Evolutionary conservation across 495 filamentous ascomycete species (phyloP).

Genomic region (Neurospora sp.): DNA sequence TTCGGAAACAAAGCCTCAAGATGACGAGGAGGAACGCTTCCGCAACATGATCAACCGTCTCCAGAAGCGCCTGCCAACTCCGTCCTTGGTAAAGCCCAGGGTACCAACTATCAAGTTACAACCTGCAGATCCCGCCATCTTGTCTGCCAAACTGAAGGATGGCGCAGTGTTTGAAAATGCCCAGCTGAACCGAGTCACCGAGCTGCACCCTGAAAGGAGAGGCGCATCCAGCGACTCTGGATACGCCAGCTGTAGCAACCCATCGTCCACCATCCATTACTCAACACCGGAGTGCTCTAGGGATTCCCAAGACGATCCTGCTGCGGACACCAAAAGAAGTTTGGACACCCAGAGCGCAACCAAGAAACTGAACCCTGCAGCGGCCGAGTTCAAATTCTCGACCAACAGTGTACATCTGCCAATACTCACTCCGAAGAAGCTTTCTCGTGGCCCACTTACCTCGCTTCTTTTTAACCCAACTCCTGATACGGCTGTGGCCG

Average conservation of each 20-base stretch:
- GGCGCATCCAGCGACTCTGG: constrained; percentile 12
- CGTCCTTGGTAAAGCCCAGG: background rate
- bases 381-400: constrained; percentile 19
- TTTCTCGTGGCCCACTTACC: constrained; percentile 13
- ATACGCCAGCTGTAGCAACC: background rate
- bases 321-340: background rate
- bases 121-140: constrained; percentile 12
- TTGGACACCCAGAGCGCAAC: background rate
- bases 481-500: background rate
- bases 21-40: constrained; percentile 12
- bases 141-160: constrained; percentile 13
- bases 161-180: background rate
- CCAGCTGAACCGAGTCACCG: background rate
- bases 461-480: background rate
- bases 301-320: background rate
- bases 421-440: constrained; percentile 10
- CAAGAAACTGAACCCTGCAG: constrained; percentile 20
- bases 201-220: background rate
- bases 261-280: background rate
- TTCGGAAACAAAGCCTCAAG: background rate
- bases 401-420: background rate
- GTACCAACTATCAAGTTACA: background rate
- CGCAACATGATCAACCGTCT: constrained; percentile 14
- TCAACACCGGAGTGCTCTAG: background rate
- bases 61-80: background rate